phyloP scores from a whole-genome alignment of 73 alveolate genomes.

The Tetrahymena elliotti region DNA sequence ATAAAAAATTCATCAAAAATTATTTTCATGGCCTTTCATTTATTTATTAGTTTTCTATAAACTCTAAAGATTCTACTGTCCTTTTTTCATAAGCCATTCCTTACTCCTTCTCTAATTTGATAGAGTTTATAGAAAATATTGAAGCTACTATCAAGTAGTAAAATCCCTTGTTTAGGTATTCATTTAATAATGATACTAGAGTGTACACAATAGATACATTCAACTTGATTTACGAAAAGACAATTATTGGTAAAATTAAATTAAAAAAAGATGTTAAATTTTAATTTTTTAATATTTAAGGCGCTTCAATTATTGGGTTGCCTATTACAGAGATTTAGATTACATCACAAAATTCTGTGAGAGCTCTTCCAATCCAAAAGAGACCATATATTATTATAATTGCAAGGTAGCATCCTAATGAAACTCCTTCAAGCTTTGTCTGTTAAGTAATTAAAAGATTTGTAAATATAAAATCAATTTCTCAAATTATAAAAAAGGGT shows the following conservation, averaged over 20 bases:
- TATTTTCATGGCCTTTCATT: neutral
- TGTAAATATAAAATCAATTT: neutral
- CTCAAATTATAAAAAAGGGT: neutral
- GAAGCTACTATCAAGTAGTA: neutral
- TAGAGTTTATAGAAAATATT: neutral
- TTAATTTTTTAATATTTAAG: neutral
- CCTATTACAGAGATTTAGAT: neutral
- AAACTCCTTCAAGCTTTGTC: constrained; percentile 51
- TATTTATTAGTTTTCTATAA: neutral
- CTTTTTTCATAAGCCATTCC: neutral
- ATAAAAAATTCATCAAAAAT: neutral
- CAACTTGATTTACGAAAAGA: neutral
- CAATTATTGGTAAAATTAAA: neutral
- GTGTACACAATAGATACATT: neutral
- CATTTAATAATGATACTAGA: neutral
- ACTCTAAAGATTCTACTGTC: neutral
- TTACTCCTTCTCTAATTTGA: neutral
- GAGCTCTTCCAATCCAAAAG: neutral
- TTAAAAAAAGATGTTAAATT: neutral
- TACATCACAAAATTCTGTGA: neutral
- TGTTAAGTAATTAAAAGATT: neutral
- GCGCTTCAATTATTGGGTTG: neutral
- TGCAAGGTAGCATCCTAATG: constrained; percentile 77
- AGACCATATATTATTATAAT: constrained; percentile 30
- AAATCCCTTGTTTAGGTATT: neutral